These are phyloP conservation scores for Sphaerostilbella broomeana DNA, from an alignment of 2,329 filamentous ascomycete species.

Conservation along the genomic window DNA sequence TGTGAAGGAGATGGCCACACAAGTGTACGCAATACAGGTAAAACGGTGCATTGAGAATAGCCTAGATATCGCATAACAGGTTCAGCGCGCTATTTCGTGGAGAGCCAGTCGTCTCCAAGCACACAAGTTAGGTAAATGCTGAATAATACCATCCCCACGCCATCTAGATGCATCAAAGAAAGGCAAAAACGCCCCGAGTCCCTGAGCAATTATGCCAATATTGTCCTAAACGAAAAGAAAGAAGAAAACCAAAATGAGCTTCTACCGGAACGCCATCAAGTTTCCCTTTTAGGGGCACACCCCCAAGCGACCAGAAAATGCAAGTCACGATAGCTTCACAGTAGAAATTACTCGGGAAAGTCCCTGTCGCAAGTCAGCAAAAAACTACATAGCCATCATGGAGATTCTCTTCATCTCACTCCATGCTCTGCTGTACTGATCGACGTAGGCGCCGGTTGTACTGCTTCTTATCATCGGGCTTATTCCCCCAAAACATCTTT, in stretches of 20 bases:
- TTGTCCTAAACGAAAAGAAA: conserved; percentile 1
- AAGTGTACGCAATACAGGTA: too few relatives aligned
- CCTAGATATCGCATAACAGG: too few relatives aligned
- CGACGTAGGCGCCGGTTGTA: conserved; percentile 78
- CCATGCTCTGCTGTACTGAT: conserved; percentile 64
- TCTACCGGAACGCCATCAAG: conserved; percentile 10
- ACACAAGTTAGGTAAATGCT: too few relatives aligned
- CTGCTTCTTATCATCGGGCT: conserved; percentile 65
- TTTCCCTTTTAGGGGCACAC: background rate
- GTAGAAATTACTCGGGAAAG: conserved; percentile 25
- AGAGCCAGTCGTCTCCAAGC: too few relatives aligned
- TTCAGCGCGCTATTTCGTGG: too few relatives aligned
- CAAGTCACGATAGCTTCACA: background rate
- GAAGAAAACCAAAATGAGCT: background rate
- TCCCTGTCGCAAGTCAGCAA: conserved; percentile 21
- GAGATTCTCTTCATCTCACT: conserved; percentile 35
- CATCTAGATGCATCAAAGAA: conserved; percentile 7
- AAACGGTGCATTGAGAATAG: too few relatives aligned
- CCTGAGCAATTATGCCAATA: background rate
- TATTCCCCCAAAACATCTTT: conserved; percentile 76
- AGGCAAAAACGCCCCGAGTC: conserved; percentile 8
- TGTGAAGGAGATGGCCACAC: too few relatives aligned
- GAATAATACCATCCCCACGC: background rate
- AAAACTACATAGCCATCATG: conserved; percentile 13
- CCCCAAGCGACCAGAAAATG: conserved; percentile 2